These are phyloP conservation scores for Phytophthora podocarpi DNA, from an alignment of 352 stramenopile genomes.

Conservation along the genomic window DNA sequence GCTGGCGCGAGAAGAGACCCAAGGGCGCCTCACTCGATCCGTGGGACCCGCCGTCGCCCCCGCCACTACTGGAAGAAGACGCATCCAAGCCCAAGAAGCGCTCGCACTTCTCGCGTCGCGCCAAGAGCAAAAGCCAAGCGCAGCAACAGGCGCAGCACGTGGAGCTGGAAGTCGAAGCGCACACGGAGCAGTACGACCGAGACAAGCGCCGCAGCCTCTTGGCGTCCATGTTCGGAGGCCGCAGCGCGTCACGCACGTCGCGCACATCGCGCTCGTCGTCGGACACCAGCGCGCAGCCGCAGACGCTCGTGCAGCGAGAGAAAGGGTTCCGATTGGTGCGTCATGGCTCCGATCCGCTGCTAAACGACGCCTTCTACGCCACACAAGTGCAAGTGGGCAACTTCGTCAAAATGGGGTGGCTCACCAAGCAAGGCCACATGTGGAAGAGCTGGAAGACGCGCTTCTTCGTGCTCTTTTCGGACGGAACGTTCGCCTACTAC, in stretches of 20 bases:
- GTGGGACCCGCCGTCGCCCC: constrained; percentile 20
- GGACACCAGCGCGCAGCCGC: constrained; percentile 12
- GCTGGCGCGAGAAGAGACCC: constrained; percentile 10
- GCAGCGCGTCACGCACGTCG: not conserved
- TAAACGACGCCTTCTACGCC: constrained; percentile 76
- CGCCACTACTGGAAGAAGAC: constrained; percentile 27
- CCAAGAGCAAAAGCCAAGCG: constrained; percentile 10
- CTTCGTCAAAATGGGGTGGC: constrained; percentile 85
- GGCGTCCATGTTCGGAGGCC: constrained; percentile 31
- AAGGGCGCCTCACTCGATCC: not conserved
- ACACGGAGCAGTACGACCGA: constrained; percentile 29
- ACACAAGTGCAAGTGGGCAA: constrained; percentile 68
- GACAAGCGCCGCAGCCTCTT: constrained; percentile 29
- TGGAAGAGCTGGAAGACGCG: constrained; percentile 90
- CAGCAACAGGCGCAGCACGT: constrained; percentile 14
- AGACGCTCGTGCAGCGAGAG: constrained; percentile 38
- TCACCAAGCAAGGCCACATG: constrained; percentile 84
- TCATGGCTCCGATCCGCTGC: constrained; percentile 63
- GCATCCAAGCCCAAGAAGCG: constrained; percentile 9
- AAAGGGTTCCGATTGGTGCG: constrained; percentile 48
- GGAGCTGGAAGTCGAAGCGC: constrained; percentile 41
- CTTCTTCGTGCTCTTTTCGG: constrained; percentile 85
- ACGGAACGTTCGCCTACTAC: constrained; percentile 87
- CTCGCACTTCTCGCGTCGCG: constrained; percentile 24
- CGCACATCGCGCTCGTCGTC: constrained; percentile 34